phyloP scores from a whole-genome alignment of 1,284 basidiomycete genomes.

The Malassezia globosa region DNA sequence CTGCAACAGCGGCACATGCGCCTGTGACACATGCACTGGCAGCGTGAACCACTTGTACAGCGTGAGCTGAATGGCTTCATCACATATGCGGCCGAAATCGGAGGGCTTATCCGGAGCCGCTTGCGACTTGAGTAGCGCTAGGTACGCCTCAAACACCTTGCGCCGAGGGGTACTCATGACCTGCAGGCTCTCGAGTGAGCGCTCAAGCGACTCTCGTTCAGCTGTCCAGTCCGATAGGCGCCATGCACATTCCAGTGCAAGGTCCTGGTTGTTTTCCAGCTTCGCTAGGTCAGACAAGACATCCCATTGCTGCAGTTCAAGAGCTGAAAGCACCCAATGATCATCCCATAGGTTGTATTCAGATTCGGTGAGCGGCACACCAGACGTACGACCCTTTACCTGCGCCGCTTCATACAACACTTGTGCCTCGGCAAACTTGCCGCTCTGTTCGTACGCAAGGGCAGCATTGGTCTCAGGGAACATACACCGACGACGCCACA shows the following conservation, averaged over 20 bases:
- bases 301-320: constrained; percentile 96
- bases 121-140: constrained; percentile 60
- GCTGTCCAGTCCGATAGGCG: constrained; percentile 75
- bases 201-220: constrained; percentile 68
- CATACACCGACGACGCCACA: constrained; percentile 80
- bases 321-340: constrained; percentile 91
- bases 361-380: constrained; percentile 80
- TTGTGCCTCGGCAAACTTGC: constrained; percentile 90
- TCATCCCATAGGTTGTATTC: constrained; percentile 99
- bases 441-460: constrained; percentile 88
- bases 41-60: constrained; percentile 90
- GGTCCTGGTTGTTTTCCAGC: constrained; percentile 78
- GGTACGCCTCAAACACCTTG: constrained; percentile 89
- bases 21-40: constrained; percentile 71
- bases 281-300: constrained; percentile 66
- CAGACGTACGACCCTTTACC: constrained; percentile 67
- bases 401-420: constrained; percentile 83
- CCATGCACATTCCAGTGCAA: constrained; percentile 92
- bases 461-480: constrained; percentile 85
- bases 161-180: constrained; percentile 83
- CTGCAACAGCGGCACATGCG: constrained; percentile 87
- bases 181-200: constrained; percentile 68
- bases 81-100: constrained; percentile 56
- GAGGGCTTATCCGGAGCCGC: constrained; percentile 31
- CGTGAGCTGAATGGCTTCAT: constrained; percentile 92